Conservation (phyloP, 192 early-diverging fungal genomes). For the Gonapodya prolifera region DNA sequence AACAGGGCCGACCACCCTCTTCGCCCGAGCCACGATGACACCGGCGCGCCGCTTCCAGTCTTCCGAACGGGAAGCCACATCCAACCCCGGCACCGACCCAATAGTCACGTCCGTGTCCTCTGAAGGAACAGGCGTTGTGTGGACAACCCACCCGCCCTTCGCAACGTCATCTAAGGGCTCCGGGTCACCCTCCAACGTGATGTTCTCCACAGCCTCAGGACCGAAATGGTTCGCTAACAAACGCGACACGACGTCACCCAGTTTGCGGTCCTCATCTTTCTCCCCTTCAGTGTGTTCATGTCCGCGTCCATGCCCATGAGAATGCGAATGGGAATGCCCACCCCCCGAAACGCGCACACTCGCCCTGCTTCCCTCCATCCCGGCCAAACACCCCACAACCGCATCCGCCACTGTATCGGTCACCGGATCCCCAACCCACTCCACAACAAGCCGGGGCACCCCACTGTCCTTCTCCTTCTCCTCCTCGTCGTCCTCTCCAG, state of each 20-base stretch:
- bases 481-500: constrained; percentile 4
- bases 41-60: neutral
- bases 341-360: constrained; percentile 50
- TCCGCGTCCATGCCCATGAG: constrained; percentile 3
- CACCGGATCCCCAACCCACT: constrained; percentile 82
- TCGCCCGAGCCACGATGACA: neutral
- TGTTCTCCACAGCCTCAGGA: neutral
- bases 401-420: constrained; percentile 97
- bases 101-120: neutral
- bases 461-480: neutral
- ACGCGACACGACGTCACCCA: neutral
- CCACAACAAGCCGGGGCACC: constrained; percentile 47
- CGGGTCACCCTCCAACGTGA: neutral
- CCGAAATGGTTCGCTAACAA: neutral
- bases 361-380: constrained; percentile 76
- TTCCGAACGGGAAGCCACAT: neutral
- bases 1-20: neutral
- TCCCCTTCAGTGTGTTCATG: neutral
- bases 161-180: neutral
- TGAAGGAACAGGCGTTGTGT: neutral
- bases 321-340: neutral
- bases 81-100: neutral
- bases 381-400: constrained; percentile 68
- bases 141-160: neutral
- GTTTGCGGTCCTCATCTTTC: neutral